Evolutionary conservation across 1,139 yeast species (phyloP).

Genomic region (Candida labiduridarum): DNA sequence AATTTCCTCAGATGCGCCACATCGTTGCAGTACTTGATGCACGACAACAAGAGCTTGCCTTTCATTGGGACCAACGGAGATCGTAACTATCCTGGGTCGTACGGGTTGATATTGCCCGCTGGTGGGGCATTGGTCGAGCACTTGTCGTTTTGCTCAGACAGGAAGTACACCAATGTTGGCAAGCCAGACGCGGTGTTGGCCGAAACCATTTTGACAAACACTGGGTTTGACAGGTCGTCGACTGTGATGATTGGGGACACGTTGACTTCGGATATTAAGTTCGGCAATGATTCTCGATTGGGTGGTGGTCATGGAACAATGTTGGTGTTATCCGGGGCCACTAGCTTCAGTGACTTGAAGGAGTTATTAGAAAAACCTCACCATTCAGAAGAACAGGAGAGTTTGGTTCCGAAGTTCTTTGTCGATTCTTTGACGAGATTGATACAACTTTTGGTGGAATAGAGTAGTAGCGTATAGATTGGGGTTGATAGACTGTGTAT

Average conservation of each 20-base stretch:
- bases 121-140: slow-evolving; percentile 45
- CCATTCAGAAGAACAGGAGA: slow-evolving; percentile 18
- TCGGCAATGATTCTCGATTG: slow-evolving; percentile 44
- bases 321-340: slow-evolving; percentile 43
- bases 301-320: slow-evolving; percentile 35
- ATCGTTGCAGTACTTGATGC: slow-evolving; percentile 42
- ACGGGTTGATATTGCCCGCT: slow-evolving; percentile 42
- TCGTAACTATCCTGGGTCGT: slow-evolving; percentile 43
- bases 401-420: slow-evolving; percentile 32
- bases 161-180: slow-evolving; percentile 29
- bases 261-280: slow-evolving; percentile 45
- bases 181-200: slow-evolving; percentile 19
- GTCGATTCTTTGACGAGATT: slow-evolving; percentile 36
- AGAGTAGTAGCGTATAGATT: not conserved
- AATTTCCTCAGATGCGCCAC: slow-evolving; percentile 41
- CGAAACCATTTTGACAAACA: slow-evolving; percentile 30
- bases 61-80: slow-evolving; percentile 46
- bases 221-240: slow-evolving; percentile 27
- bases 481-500: no score
- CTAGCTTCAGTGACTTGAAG: slow-evolving; percentile 24
- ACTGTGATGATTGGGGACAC: slow-evolving; percentile 49
- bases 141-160: slow-evolving; percentile 37
- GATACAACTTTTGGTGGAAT: slow-evolving; percentile 17
- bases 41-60: slow-evolving; percentile 34
- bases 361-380: slow-evolving; percentile 12